phyloP scores from a whole-genome alignment of 2,329 filamentous ascomycete species.

The Fusarium bulbicola region DNA sequence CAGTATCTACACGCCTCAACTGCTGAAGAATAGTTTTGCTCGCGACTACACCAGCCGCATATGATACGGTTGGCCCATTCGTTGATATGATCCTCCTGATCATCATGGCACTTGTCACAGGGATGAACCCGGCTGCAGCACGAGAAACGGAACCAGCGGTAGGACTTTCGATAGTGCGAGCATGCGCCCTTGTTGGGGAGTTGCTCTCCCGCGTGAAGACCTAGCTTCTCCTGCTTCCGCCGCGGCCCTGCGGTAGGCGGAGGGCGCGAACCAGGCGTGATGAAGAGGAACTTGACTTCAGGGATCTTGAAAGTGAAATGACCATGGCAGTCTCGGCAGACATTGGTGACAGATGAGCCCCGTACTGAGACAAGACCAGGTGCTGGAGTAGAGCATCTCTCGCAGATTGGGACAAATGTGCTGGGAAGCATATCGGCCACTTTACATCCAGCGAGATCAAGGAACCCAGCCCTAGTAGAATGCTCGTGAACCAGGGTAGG shows the following conservation, averaged over 20 bases:
- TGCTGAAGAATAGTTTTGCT: constrained; percentile 74
- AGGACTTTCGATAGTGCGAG: constrained; percentile 66
- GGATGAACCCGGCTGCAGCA: constrained; percentile 67
- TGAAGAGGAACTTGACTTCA: constrained; percentile 79
- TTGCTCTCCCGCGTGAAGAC: constrained; percentile 65
- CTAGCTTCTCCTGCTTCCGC: constrained; percentile 62
- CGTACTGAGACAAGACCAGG: constrained; percentile 76
- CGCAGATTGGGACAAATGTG: constrained; percentile 81
- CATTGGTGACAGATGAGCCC: constrained; percentile 76
- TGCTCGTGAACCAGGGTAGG: constrained; percentile 77
- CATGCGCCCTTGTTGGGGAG: constrained; percentile 65
- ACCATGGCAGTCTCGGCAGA: constrained; percentile 81
- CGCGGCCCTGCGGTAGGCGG: constrained; percentile 53
- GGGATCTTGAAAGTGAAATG: constrained; percentile 84
- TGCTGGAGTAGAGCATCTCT: constrained; percentile 75
- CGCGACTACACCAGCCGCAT: constrained; percentile 80
- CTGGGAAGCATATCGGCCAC: constrained; percentile 81
- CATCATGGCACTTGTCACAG: constrained; percentile 81
- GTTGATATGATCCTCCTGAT: constrained; percentile 73
- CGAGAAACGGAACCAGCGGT: constrained; percentile 72
- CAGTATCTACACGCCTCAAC: constrained; percentile 81
- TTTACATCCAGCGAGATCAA: constrained; percentile 79
- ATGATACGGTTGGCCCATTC: constrained; percentile 89
- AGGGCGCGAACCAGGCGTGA: constrained; percentile 64
- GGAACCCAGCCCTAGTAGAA: constrained; percentile 79